Base-by-base conservation (phyloP, 1,139 yeast species). In the Lodderomyces oxycetoniae region DNA sequence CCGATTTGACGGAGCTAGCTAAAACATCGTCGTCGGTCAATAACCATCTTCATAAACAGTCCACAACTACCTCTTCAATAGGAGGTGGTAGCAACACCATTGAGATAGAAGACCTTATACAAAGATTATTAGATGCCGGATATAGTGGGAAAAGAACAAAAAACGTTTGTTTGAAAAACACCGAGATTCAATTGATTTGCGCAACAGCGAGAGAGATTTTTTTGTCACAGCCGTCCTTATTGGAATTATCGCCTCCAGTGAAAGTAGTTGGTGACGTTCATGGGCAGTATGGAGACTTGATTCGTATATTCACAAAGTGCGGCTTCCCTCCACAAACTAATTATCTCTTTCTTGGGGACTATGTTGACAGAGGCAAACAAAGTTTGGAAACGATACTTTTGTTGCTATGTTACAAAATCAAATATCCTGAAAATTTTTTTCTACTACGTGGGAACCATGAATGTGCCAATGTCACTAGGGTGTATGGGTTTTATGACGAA, bases 251-350 rank as follows among this genome's bases (percentile, higher is more conserved):
- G 12, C 95, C 97, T 0, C 97, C 98, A 0, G 98, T 91, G 12
- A 91, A 91, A 59, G 89, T 91, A 26, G 97, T 89, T 5, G 98
- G 97, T 30, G 98, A 91, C 56, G 95, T 91, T 25, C 98, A 91
- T 59, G 97, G 98, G 13, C 98, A 91, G 57, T 91, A 81, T 59
- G 85, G 88, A 34, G 98, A 91, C 59, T 66, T 91, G 48, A 79
- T 91, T 44, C 75, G 97, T 45, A 73, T 91, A 47, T 91, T 91
- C 59, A 88, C 94, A 32, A 87, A 86, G 64, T 89, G 97, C 65
- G 98, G 97, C 15, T 91, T 87, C 61, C 98, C 98, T n/a, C 98
- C 98, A 3, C 77, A 85, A 42, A 77, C 96, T 13, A 91, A 91
- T 57, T 91, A 88, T 60, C 66, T 91, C 42, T 89, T 91, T 49